A percentile compares a stretch with the other conserved stretches of the same genome.
These are phyloP conservation scores for Termitomyces sp. DNA, from an alignment of 768 basidiomycete genomes.

Conservation along the genomic window DNA sequence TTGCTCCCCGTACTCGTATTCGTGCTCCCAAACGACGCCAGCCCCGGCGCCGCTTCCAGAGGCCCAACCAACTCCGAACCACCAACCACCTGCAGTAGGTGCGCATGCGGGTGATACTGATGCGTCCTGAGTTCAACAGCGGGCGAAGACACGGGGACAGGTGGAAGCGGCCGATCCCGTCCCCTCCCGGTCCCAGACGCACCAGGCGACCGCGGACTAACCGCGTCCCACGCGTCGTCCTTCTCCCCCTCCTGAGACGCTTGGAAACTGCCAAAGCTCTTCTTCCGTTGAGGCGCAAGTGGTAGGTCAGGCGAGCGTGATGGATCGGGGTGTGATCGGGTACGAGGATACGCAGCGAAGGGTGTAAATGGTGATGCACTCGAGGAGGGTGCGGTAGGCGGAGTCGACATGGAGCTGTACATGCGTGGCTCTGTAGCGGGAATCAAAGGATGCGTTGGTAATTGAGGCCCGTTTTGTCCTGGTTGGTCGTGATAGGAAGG, in stretches of 20 bases:
- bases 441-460: conserved; percentile 3
- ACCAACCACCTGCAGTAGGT: not conserved
- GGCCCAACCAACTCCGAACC: not conserved
- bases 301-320: not conserved
- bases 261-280: conserved; percentile 6
- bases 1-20: conserved; percentile 17
- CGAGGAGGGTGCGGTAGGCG: not conserved
- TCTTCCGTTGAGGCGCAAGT: conserved; percentile 5
- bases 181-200: conserved; percentile 14
- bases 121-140: not conserved
- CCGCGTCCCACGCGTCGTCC: conserved; percentile 1
- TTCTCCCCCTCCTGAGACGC: conserved; percentile 6
- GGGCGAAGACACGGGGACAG: not conserved
- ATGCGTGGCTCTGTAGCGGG: conserved; percentile 11
- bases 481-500: conserved; percentile 8
- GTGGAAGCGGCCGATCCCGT: conserved; percentile 4
- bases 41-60: not conserved
- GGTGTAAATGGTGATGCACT: not conserved
- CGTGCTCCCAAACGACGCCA: conserved; percentile 4
- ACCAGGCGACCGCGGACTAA: conserved; percentile 29
- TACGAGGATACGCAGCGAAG: not conserved
- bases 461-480: conserved; percentile 1
- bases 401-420: conserved; percentile 8
- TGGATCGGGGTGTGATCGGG: not conserved
- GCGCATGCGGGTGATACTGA: not conserved